A percentile compares a stretch with the other conserved stretches of the same genome.
Conservation (phyloP, 768 basidiomycete genomes). For the Tulasnella calospora region DNA sequence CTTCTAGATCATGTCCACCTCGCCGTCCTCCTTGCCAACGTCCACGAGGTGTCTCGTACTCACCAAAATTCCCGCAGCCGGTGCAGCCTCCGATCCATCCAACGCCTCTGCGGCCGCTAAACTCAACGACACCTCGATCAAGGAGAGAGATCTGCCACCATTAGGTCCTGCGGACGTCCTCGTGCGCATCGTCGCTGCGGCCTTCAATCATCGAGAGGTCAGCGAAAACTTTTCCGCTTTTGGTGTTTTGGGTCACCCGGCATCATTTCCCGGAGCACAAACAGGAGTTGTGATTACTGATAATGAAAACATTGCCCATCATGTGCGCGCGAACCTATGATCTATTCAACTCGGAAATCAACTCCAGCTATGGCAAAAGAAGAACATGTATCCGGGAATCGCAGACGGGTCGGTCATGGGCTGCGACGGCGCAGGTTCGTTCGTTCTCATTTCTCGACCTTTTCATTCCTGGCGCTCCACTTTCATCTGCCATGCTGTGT, state of each 20-base stretch:
- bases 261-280: neutral
- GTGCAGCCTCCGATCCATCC: neutral
- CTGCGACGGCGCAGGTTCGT: slow-evolving; percentile 66
- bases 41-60: slow-evolving; percentile 20
- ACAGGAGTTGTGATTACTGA: neutral
- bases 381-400: slow-evolving; percentile 62
- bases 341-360: neutral
- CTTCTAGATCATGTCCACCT: slow-evolving; percentile 8
- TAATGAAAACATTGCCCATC: neutral
- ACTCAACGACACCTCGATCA: slow-evolving; percentile 47
- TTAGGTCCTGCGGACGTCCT: slow-evolving; percentile 57
- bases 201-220: slow-evolving; percentile 73
- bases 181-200: slow-evolving; percentile 62
- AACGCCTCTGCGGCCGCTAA: neutral
- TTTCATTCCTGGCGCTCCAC: neutral
- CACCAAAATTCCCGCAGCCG: neutral
- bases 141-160: slow-evolving; percentile 47
- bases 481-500: neutral
- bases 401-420: slow-evolving; percentile 57
- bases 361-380: slow-evolving; percentile 65
- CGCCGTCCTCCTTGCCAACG: slow-evolving; percentile 7
- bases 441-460: neutral
- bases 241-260: neutral
- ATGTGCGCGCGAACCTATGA: neutral
- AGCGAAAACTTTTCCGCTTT: slow-evolving; percentile 9